Conservation (phyloP, 768 basidiomycete genomes). For the Pisolithus marmoratus region DNA sequence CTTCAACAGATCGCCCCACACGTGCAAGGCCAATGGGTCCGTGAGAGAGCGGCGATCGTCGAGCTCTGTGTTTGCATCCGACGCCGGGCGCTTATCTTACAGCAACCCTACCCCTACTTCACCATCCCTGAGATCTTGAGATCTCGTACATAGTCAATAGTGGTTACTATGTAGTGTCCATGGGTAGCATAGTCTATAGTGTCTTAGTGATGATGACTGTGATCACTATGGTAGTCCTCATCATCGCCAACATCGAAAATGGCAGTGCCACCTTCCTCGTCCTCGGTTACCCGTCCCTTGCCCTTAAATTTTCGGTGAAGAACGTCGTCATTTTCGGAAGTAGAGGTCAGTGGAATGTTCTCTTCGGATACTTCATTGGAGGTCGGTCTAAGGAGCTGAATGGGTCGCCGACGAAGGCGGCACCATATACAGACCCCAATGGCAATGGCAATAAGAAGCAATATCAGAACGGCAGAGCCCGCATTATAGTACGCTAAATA, state of each 20-base stretch:
- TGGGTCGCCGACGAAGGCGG: slow-evolving; percentile 33
- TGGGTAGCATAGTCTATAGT: neutral
- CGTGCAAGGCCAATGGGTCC: no score
- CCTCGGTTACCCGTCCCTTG: slow-evolving; percentile 39
- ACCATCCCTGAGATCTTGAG: no score
- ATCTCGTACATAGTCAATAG: no score
- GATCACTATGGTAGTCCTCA: slow-evolving; percentile 37
- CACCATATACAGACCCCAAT: slow-evolving; percentile 69
- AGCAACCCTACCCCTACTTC: no score
- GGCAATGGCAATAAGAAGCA: slow-evolving; percentile 53
- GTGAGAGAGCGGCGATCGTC: no score
- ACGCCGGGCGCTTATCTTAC: no score
- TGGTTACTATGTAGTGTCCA: neutral
- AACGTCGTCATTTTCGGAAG: slow-evolving; percentile 34
- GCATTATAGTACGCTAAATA: slow-evolving; percentile 87
- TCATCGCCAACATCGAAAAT: slow-evolving; percentile 55
- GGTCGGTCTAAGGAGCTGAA: slow-evolving; percentile 17
- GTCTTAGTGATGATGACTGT: neutral
- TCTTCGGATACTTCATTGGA: slow-evolving; percentile 44
- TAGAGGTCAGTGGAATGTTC: slow-evolving; percentile 57
- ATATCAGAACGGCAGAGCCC: slow-evolving; percentile 79
- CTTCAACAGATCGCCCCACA: no score
- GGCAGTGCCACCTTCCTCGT: slow-evolving; percentile 26
- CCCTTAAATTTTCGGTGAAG: slow-evolving; percentile 36
- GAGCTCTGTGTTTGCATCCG: no score